Base-by-base conservation (phyloP, 2,329 filamentous ascomycete genomes). In the Sarocladium kiliense region DNA sequence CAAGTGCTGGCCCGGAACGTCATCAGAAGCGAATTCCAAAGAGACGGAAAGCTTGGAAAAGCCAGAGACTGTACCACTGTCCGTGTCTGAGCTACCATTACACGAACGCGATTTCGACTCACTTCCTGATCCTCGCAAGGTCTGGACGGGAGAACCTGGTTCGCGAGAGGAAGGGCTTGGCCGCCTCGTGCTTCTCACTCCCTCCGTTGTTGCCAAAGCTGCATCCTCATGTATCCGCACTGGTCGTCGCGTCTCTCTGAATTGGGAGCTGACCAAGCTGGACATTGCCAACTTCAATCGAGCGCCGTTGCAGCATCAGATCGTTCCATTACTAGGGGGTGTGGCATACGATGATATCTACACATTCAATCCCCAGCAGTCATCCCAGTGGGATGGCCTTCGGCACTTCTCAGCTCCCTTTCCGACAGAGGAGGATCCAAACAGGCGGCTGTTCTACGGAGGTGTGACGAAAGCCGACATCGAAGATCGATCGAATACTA, bases 181-280 rank as follows among this genome's bases (percentile, higher is more conserved):
- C 21, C 74, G 78, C 56, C 68, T 76, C 5, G 72, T 69, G 1
- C 71, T 78, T 3, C 71, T 84, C 25, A 83, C 80, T 0, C 75
- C 79, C 1, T 71, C 79, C 1, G 76, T 82, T 2, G 77, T 83
- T 2, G 72, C 75, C 5, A 68, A 70, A 21, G 72, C 77, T 0
- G 79, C 80, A 2, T 67, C 70, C 3, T 68, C 70, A 4, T 75
- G 80, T 60, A 82, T 84, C 60, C 71, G 69, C 37, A 77, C 74
- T 0, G 81, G 81, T 12, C 69, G 69, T 19, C 71, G 78, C 30
- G 73, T 82, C 23, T 76, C 76, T 10, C 69, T 84, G 37, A 74
- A 74, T 25, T 84, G 80, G 80, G 76, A 79, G 23, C 63, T 84
- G 57, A 76, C 73, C 19, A 82, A 83, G 60, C 66, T 82, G 2